Base-by-base conservation (phyloP, 768 basidiomycete species). In the Podaxis sp. region DNA sequence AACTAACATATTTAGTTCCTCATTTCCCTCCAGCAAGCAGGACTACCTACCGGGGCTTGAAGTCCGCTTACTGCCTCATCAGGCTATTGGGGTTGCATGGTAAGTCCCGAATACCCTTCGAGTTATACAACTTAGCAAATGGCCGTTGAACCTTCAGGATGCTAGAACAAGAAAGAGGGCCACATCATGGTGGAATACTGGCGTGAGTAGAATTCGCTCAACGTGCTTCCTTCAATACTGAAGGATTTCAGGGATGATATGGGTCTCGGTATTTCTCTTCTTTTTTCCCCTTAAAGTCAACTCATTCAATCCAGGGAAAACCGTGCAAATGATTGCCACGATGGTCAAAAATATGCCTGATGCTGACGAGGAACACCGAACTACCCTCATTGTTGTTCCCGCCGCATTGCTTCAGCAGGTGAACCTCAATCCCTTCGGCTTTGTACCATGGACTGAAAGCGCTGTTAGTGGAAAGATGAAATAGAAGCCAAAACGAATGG, bases 31-130 rank as follows among this genome's bases (percentile, higher is more conserved):
- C 58, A 86, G 84, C 64, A 69, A 81, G 28, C 78, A 78, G 49
- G 86, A 89, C 62, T 68, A 85, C 17, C 71, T 95, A 1, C 87
- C 88, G 0, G 90, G 90, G 0, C 74, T 93, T 64, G 86, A 87
- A 69, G 84, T 92, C 11, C 80, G 84, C 3, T 78, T 93, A 8
- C 77, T 93, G 64, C 83, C 85, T 6, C 92, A 93, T 69, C 89
- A 93, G 72, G 77, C 83, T 40, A 87, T 93, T 56, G 91, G 92
- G 0, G 90, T 93, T 17, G 82, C 82, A 40, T 93, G 90, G 88
- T 84, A 63, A 37, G 75, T 65, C 24, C 37, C 15, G 55, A 30
- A 30, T 8, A n/a, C 26, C 52, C 4, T 22, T 36, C 51, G 24
- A 46, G 3, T 46, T 15, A n/a, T 44, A 8, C 7, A 20, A 17